These are phyloP conservation scores for Selenicereus undatus DNA, from an alignment of 148 eudicot genomes.

Conservation along the genomic window DNA sequence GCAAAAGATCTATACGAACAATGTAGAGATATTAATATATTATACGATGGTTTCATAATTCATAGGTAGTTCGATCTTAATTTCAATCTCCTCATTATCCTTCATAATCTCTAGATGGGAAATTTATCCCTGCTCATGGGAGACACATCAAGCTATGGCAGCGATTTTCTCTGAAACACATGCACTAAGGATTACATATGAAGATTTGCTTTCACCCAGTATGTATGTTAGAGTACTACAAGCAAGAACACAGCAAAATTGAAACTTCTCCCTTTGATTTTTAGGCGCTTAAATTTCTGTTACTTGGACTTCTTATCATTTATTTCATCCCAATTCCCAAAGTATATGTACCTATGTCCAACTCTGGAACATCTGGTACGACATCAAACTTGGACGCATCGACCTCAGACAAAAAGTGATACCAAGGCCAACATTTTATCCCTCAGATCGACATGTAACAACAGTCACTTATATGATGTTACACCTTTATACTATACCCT, in stretches of 20 bases:
- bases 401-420: neutral
- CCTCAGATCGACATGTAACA: neutral
- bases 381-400: neutral
- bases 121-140: neutral
- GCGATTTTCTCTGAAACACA: neutral
- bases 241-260: neutral
- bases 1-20: too few species aligned
- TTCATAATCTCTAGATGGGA: neutral
- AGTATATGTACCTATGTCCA: too few species aligned
- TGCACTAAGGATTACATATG: neutral
- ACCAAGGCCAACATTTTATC: neutral
- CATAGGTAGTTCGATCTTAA: neutral
- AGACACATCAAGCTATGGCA: neutral
- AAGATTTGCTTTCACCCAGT: too few species aligned
- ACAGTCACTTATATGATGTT: neutral
- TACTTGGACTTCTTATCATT: neutral
- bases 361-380: neutral
- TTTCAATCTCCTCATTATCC: neutral
- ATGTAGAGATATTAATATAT: neutral
- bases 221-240: neutral
- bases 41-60: neutral
- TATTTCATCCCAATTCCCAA: too few species aligned
- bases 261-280: neutral
- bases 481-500: too few species aligned
- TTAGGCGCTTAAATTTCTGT: neutral